phyloP scores from a whole-genome alignment of 306 rosid species.

The Cucurbita argyrosperma region DNA sequence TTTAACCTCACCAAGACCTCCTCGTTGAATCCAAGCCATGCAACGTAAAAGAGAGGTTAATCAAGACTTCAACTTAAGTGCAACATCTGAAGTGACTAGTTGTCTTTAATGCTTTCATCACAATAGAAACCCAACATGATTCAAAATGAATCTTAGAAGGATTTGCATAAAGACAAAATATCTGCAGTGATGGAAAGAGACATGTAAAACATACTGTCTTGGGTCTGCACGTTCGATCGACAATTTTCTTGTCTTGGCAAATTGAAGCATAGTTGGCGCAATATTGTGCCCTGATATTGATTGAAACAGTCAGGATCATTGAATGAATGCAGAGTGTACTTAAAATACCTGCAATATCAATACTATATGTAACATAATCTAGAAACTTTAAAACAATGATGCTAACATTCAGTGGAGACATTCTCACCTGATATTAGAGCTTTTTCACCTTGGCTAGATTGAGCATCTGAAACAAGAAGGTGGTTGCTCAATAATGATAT shows the following conservation, averaged over 20 bases:
- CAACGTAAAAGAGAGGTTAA: neutral
- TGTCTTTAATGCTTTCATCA: neutral
- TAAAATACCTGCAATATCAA: slow-evolving; percentile 40
- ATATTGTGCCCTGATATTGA: slow-evolving; percentile 28
- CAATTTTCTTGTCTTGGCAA: slow-evolving; percentile 43
- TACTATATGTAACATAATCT: slow-evolving; percentile 14
- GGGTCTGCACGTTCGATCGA: slow-evolving; percentile 42
- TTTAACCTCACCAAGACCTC: neutral
- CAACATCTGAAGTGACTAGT: neutral
- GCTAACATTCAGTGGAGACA: slow-evolving; percentile 11
- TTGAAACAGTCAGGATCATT: slow-evolving; percentile 33
- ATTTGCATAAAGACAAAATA: neutral
- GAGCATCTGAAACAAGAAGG: slow-evolving; percentile 32
- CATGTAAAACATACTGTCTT: slow-evolving; percentile 37
- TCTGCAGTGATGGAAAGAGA: neutral
- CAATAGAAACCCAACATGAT: neutral
- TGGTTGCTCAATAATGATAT: slow-evolving; percentile 15
- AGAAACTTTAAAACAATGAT: slow-evolving; percentile 13
- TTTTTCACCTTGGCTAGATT: slow-evolving; percentile 37
- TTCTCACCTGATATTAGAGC: slow-evolving; percentile 26
- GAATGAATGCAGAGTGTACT: slow-evolving; percentile 23
- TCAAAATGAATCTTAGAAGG: neutral
- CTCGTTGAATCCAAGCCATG: neutral
- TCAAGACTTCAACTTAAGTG: neutral
- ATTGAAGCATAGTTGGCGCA: slow-evolving; percentile 48